Base-by-base conservation (phyloP, 2,329 filamentous ascomycete genomes). In the Coniochaeta ligniaria region DNA sequence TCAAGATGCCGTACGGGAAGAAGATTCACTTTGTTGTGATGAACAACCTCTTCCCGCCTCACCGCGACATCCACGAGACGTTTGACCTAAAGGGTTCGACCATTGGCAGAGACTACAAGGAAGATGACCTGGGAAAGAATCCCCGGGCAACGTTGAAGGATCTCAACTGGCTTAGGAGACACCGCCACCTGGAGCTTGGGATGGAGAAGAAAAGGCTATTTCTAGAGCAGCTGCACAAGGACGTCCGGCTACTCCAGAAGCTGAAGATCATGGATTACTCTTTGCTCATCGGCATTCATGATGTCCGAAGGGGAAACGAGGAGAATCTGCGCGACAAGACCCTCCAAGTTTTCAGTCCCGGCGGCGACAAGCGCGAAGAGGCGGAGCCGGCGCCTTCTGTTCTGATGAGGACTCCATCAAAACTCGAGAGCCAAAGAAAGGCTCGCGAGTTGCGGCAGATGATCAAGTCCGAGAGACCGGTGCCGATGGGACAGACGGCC, bases 21-120 rank as follows among this genome's bases (percentile, higher is more conserved):
- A 99, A 99, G 78, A 97, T 98, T 60, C 95, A 99, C 75, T 99
- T 99, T 68, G 95, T 99, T 62, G 93, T 99, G 72, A 99, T 99
- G 95, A 99, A 99, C 80, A 99, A 99, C 74, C 83, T 99, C 17
- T 99, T 99, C 71, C 95, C 95, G 14, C 94, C 95, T 7, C 95
- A 99, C 76, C 86, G 94, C 67, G 95, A 99, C 73, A 98, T 99
- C 63, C 95, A 99, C 76, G 87, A 92, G 70, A 99, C 93, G 3
- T 99, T 96, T 70, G 95, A 99, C 73, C 75, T 99, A 67, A 99
- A 99, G 76, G 95, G 95, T 9, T 98, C 95, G 7, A 98, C 94
- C 0, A 86, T 98, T 66, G 95, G 95, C 16, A 86, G 95, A 71
- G 92, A 98, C 73, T 94, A 95, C 73, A 89, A 80, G 68, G 95